Evolutionary conservation across 2,329 filamentous ascomycete species (phyloP).

Genomic region (Orbilia brochopaga): DNA sequence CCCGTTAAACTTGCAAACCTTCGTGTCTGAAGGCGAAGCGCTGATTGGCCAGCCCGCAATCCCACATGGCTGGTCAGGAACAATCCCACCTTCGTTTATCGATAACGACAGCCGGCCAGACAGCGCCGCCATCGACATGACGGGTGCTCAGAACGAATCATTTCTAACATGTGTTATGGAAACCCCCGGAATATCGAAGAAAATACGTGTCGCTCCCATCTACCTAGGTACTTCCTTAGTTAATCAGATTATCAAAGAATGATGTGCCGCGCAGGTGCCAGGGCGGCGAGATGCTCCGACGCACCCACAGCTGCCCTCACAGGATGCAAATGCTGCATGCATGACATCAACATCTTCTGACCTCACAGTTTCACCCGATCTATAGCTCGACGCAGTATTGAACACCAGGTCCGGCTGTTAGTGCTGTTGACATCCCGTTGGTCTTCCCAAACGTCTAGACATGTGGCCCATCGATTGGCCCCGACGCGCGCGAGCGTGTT

Average conservation of each 20-base stretch:
- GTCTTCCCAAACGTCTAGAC: not conserved
- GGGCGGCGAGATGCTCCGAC: too few species aligned
- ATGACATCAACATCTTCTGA: too few species aligned
- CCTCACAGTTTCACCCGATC: too few species aligned
- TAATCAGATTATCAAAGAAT: too few species aligned
- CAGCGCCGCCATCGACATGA: not conserved
- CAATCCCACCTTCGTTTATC: not conserved
- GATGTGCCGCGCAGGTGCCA: too few species aligned
- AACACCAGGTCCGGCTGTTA: too few species aligned
- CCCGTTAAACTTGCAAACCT: conserved; percentile 11
- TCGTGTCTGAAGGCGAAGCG: conserved; percentile 23
- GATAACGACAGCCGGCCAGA: not conserved
- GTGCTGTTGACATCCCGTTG: not conserved
- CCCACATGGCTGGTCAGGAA: not conserved
- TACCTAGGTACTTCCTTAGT: not conserved
- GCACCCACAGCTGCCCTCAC: too few species aligned
- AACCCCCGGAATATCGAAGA: not conserved
- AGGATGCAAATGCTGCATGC: too few species aligned
- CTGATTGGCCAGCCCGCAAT: conserved; percentile 23
- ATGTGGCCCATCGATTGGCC: conserved; percentile 7
- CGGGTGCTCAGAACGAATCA: not conserved
- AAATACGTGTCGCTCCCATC: not conserved
- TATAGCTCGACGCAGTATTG: too few species aligned
- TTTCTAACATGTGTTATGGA: not conserved
- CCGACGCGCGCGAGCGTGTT: not conserved